Conservation (phyloP, 2,329 filamentous ascomycete species). For the Tolypocladium tropicale region DNA sequence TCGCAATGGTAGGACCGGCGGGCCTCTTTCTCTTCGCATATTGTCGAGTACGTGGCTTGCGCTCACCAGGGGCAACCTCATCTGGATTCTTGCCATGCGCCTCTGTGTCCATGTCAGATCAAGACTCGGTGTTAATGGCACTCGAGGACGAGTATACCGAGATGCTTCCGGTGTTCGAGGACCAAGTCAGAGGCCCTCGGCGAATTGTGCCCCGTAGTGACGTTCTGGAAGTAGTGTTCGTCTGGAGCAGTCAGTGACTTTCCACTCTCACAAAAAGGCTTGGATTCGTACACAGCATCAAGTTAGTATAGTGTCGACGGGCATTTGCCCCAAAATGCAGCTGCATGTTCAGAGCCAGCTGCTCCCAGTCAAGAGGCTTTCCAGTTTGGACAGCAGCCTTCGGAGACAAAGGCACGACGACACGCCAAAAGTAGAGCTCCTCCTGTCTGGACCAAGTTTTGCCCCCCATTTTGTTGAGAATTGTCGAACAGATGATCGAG, state of each 20-base stretch:
- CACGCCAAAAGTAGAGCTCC: conserved; percentile 38
- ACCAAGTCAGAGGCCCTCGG: conserved; percentile 25
- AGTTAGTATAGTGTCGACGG: conserved; percentile 27
- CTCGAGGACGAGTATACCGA: conserved; percentile 9
- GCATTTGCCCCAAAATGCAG: conserved; percentile 19
- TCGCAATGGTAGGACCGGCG: no score
- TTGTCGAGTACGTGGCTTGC: background rate
- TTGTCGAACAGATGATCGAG: background rate
- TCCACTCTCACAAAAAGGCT: background rate
- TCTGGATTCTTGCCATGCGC: background rate
- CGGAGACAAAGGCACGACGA: conserved; percentile 24
- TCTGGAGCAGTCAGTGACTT: conserved; percentile 18
- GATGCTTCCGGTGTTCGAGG: conserved; percentile 17
- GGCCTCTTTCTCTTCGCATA: background rate
- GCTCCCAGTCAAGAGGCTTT: conserved; percentile 21
- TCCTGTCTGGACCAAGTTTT: conserved; percentile 38
- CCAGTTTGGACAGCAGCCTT: conserved; percentile 14
- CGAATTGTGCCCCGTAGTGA: conserved; percentile 24
- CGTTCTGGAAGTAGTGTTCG: conserved; percentile 35
- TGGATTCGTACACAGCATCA: conserved; percentile 28
- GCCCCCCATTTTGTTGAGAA: conserved; percentile 31
- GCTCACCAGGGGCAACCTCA: background rate
- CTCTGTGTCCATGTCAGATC: background rate
- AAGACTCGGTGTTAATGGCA: background rate
- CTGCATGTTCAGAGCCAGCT: conserved; percentile 28